phyloP scores from a whole-genome alignment of 148 eudicot species.

The Gaultheria prostrata region DNA sequence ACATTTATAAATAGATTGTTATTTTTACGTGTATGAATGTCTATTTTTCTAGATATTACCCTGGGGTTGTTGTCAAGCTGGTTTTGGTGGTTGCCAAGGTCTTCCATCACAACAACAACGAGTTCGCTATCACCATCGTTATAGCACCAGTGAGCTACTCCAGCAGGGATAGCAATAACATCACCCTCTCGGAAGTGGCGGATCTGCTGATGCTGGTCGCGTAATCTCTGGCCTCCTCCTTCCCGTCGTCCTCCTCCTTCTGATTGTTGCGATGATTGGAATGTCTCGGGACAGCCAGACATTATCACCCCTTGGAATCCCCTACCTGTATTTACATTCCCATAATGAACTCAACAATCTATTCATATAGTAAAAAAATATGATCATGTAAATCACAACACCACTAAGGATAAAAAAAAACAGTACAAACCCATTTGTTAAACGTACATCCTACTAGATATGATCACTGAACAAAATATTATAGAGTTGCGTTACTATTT shows the following conservation, averaged over 20 bases:
- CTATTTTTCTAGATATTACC: conserved; percentile 27
- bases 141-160: conserved; percentile 68
- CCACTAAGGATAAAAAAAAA: too few species aligned
- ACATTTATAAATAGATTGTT: too few species aligned
- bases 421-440: too few species aligned
- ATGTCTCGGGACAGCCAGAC: conserved; percentile 80
- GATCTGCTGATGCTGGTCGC: conserved; percentile 72
- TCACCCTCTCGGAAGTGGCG: conserved; percentile 56
- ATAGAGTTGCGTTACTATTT: too few species aligned
- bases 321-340: conserved; percentile 36
- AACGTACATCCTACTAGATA: too few species aligned
- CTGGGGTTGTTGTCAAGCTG: conserved; percentile 68
- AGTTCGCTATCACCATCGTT: conserved; percentile 61
- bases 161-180: conserved; percentile 59
- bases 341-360: background rate
- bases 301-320: conserved; percentile 51
- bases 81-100: conserved; percentile 53
- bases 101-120: conserved; percentile 36
- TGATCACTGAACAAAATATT: too few species aligned
- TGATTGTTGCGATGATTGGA: conserved; percentile 40
- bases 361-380: too few species aligned
- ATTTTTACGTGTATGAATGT: too few species aligned
- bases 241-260: conserved; percentile 14
- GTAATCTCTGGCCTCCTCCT: conserved; percentile 23
- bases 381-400: too few species aligned